Conservation (phyloP, 805 yeast species). For the Nakazawaea siamensis region DNA sequence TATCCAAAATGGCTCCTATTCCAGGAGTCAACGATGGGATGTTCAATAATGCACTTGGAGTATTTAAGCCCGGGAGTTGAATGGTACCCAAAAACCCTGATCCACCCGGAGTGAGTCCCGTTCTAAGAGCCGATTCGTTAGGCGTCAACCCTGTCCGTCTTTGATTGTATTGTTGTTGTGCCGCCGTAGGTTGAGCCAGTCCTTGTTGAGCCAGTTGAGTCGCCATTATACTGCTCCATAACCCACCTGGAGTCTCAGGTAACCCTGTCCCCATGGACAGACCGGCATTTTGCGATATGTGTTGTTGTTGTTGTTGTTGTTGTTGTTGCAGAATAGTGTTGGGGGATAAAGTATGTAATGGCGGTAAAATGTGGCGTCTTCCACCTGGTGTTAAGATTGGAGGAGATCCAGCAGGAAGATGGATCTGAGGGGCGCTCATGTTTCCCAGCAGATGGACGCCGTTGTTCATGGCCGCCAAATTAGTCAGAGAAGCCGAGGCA, state of each 20-base stretch:
- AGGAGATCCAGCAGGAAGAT: slow-evolving; percentile 25
- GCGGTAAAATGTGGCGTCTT: slow-evolving; percentile 38
- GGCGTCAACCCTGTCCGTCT: slow-evolving; percentile 61
- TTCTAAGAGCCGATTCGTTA: slow-evolving; percentile 62
- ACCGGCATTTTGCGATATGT: no score
- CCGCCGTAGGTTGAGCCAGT: slow-evolving; percentile 7
- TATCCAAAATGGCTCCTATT: slow-evolving; percentile 20
- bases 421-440: slow-evolving; percentile 19
- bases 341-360: slow-evolving; percentile 21
- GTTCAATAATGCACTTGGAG: slow-evolving; percentile 8
- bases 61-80: slow-evolving; percentile 26
- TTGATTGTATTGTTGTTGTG: slow-evolving; percentile 10
- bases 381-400: slow-evolving; percentile 50
- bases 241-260: slow-evolving; percentile 11
- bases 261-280: no score
- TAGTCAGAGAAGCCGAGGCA: slow-evolving; percentile 9
- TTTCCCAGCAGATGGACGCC: background rate
- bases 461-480: slow-evolving; percentile 4
- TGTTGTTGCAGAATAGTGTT: slow-evolving; percentile 6
- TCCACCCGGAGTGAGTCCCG: slow-evolving; percentile 68
- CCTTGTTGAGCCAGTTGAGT: background rate
- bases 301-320: slow-evolving; percentile 10
- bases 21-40: slow-evolving; percentile 41
- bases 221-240: slow-evolving; percentile 8
- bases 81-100: slow-evolving; percentile 25